phyloP scores from a whole-genome alignment of 495 filamentous ascomycete species.

The Daldinia decipiens region DNA sequence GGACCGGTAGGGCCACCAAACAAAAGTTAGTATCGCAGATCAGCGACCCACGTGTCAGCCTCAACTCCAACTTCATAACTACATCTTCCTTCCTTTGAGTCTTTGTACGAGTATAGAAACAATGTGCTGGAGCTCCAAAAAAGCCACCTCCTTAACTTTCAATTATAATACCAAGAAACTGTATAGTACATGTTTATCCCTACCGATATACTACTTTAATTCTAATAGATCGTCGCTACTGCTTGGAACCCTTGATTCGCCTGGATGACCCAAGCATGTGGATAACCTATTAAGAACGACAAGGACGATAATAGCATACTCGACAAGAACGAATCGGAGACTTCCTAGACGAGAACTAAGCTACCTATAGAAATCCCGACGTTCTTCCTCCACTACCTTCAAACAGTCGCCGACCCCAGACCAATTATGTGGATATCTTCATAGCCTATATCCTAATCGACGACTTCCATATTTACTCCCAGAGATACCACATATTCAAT shows the following conservation, averaged over 20 bases:
- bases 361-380: not conserved
- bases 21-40: constrained; percentile 27
- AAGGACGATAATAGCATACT: not conserved
- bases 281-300: not conserved
- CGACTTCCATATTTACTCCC: not conserved
- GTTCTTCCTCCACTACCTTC: not conserved
- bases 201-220: not conserved
- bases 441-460: not conserved
- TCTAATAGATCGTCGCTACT: not conserved
- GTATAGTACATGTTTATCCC: not conserved
- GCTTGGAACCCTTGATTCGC: constrained; percentile 15
- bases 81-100: constrained; percentile 27
- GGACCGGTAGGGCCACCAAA: constrained; percentile 17
- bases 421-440: not conserved
- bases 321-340: not conserved
- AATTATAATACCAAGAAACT: constrained; percentile 3
- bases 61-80: constrained; percentile 39
- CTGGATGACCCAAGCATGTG: constrained; percentile 25
- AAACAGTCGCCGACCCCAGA: not conserved
- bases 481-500: not conserved
- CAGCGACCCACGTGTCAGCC: constrained; percentile 45
- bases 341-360: not conserved
- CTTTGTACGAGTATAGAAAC: constrained; percentile 30
- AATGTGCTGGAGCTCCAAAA: constrained; percentile 30
- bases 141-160: constrained; percentile 12